Conservation (phyloP, 1,284 basidiomycete species). For the Ganoderma multipileum region DNA sequence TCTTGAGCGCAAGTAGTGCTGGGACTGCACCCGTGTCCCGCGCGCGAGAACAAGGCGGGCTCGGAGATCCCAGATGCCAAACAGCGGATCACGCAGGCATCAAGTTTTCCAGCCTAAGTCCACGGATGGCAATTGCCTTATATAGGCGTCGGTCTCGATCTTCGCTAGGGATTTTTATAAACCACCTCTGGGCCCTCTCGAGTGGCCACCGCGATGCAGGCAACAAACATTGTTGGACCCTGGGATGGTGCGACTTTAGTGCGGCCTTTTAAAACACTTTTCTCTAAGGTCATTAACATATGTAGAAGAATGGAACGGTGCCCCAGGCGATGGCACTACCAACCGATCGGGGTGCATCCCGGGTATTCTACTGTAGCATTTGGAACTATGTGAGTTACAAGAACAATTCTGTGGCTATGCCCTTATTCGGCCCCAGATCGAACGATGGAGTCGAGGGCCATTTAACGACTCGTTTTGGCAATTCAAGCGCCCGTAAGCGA, state of each 20-base stretch:
- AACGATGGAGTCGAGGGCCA: background rate
- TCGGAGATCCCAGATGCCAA: conserved; percentile 11
- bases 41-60: conserved; percentile 8
- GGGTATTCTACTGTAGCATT: background rate
- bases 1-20: background rate
- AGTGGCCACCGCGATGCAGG: background rate
- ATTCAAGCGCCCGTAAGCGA: background rate
- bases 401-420: background rate
- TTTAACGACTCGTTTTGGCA: background rate
- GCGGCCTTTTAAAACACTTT: background rate
- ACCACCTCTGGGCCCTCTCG: background rate
- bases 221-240: background rate
- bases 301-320: background rate
- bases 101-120: conserved; percentile 3
- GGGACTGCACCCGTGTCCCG: conserved; percentile 13
- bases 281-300: background rate
- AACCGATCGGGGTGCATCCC: background rate
- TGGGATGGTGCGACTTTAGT: background rate
- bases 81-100: conserved; percentile 8
- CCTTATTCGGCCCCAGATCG: background rate
- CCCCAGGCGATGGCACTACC: background rate
- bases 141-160: background rate
- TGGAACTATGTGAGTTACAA: background rate
- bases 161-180: background rate
- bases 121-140: conserved; percentile 8